Evolutionary conservation across 192 early-diverging fungal genomes (phyloP), one percentile per base, ranked within the genome.

Genomic region (Coemansia sp.): DNA sequence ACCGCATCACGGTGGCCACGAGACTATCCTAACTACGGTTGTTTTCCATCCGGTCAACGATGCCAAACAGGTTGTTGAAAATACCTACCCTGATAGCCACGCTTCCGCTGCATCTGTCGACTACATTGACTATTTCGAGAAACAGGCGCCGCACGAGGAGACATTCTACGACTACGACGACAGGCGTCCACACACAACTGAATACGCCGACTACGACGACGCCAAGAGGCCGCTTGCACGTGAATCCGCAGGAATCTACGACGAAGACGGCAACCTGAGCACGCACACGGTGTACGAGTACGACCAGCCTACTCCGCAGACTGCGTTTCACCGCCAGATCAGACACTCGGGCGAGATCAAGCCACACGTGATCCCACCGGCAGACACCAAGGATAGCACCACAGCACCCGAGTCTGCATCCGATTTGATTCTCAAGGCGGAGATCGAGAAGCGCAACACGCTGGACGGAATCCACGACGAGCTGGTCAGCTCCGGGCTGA

Each of bases 401-500:
- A 23, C 5, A 15, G 8, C n/a, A 3, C 24, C 50, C 4, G 50
- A 52, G 11, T 5, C 10, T 13, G 13, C 10, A 4, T n/a, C 30
- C 13, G 50, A 52, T 10, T 2, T 7, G 23, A 22, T 40, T 11
- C 59, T 53, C 23, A 19, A 53, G 18, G 18, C 44, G 21, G 40
- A 52, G 25, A 22, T 53, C 6, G 38, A 24, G 25, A 18, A 39
- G 27, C 59, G 59, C 50, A 61, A 25, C 11, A 61, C 51, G 15
- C 43, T 64, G 19, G 46, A 41, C 37, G 51, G 46, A 0, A 45
- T 56, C 9, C 44, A 34, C 19, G 46, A 33, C 21, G 37, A 41
- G 38, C 45, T 63, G 33, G 46, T 21, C 3, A 54, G 56, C 15
- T 17, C 46, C 6, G 27, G 46, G 13, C 21, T 76, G 23, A 50